Percentiles rank a stretch among this genome's conserved stretches.
These are phyloP conservation scores for Beverwykella pulmonaria DNA, from an alignment of 495 filamentous ascomycete genomes.

Conservation along the genomic window DNA sequence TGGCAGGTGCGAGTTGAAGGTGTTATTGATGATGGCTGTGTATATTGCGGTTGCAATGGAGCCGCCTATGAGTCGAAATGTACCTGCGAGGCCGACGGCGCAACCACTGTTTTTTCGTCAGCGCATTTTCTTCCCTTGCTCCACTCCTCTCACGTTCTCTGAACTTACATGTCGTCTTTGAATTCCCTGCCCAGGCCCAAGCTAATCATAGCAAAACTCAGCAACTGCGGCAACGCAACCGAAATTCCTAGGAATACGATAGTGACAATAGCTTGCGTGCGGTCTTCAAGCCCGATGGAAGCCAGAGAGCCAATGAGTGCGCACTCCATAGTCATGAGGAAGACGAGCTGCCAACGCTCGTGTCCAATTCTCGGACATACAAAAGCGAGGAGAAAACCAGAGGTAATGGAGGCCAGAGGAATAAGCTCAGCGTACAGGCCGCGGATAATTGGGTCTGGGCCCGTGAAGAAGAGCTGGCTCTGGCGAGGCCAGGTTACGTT, in stretches of 20 bases:
- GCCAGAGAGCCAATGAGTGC: slow-evolving; percentile 35
- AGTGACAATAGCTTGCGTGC: slow-evolving; percentile 30
- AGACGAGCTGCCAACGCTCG: slow-evolving; percentile 31
- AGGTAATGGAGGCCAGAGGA: slow-evolving; percentile 31
- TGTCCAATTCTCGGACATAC: slow-evolving; percentile 26
- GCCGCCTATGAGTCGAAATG: slow-evolving; percentile 36
- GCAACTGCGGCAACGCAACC: slow-evolving; percentile 26
- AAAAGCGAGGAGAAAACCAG: slow-evolving; percentile 11
- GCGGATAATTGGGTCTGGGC: slow-evolving; percentile 33
- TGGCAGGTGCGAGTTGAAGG: slow-evolving; percentile 20
- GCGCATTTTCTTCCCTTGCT: neutral
- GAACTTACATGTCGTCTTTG: slow-evolving; percentile 35
- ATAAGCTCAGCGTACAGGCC: slow-evolving; percentile 36
- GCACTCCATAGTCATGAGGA: slow-evolving; percentile 30
- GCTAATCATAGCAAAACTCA: slow-evolving; percentile 36
- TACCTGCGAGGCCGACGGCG: slow-evolving; percentile 37
- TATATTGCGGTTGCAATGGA: slow-evolving; percentile 35
- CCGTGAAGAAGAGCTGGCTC: slow-evolving; percentile 33
- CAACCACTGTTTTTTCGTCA: slow-evolving; percentile 13
- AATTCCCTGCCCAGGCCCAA: slow-evolving; percentile 26
- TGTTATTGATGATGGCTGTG: slow-evolving; percentile 30
- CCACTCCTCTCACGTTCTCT: neutral
- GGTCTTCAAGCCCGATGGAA: slow-evolving; percentile 28
- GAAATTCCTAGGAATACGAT: slow-evolving; percentile 23
- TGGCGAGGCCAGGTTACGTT: slow-evolving; percentile 39